Evolutionary conservation across 2,329 filamentous ascomycete genomes (phyloP), one percentile per base, ranked within the genome.

Genomic region (Ceratocystis cacaofunesta): DNA sequence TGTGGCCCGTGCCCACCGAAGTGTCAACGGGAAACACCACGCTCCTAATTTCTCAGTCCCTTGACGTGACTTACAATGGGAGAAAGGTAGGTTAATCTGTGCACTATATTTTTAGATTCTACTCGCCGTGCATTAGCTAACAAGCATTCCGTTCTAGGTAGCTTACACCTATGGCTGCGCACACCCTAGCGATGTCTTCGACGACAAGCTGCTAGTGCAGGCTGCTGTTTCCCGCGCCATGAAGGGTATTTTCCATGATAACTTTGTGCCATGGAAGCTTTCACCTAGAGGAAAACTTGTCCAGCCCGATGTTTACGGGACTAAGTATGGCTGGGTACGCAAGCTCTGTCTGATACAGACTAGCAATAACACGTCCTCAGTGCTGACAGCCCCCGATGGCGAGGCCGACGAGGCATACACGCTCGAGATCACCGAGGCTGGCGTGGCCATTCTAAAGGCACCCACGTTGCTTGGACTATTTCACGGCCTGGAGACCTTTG

Each of bases 261-360:
- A 82, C 70, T 85, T 92, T 68, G 81, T 90, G 17, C 89, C 90
- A 0, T 94, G 89, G 89, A 90, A 86, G 76, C 82, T 94, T 65
- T 81, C 87, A 68, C 79, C 82, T 28, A 82, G 86, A 43, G 79
- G 85, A 69, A 79, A 81, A 65, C 71, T 82, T 50, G 87, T 84
- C 69, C 88, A 92, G 74, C 89, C 90, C 0, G 70, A 68, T 30
- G 70, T 70, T 62, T 77, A 80, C 70, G 30, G 41, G 6, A 12
- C 57, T 32, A 25, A 30, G 25, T 48, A 66, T 25, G 52, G 52
- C 32, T 80, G 76, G 69, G 78, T 94, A 70, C 79, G 75, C 55
- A 78, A 76, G n/a, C 78, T 94, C 58, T 73, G 76, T 19, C 84
- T 94, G 69, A 77, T 77, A 15, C 84, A 90, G 72, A 85, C 81